A percentile compares a stretch with the other conserved stretches of the same genome.
These are phyloP conservation scores for Lindgomyces ingoldianus DNA, from an alignment of 495 filamentous ascomycete genomes.

Conservation along the genomic window DNA sequence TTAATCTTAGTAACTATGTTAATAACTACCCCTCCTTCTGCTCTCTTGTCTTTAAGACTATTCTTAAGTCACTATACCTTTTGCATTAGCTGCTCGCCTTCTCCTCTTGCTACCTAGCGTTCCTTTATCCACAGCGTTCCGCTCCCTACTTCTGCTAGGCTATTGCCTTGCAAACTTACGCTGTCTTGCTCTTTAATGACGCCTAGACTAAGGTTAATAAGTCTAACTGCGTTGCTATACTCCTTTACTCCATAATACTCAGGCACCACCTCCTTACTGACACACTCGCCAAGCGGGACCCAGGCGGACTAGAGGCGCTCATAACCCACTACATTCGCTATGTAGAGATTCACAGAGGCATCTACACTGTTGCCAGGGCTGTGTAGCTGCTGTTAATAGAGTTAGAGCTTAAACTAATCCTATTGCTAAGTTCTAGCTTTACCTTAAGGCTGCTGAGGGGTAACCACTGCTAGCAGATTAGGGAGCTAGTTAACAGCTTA, in stretches of 20 bases:
- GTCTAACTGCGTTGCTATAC: slow-evolving; percentile 43
- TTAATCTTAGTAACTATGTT: slow-evolving; percentile 36
- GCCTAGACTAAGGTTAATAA: slow-evolving; percentile 39
- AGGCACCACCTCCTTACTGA: slow-evolving; percentile 46
- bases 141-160: slow-evolving; percentile 39
- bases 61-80: slow-evolving; percentile 43
- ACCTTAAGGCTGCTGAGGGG: slow-evolving; percentile 6
- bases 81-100: slow-evolving; percentile 45
- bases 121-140: slow-evolving; percentile 33
- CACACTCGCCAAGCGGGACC: slow-evolving; percentile 36
- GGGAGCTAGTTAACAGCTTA: not conserved
- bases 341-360: slow-evolving; percentile 40
- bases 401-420: slow-evolving; percentile 38
- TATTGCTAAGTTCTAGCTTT: slow-evolving; percentile 14
- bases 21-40: slow-evolving; percentile 12
- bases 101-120: slow-evolving; percentile 43
- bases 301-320: slow-evolving; percentile 41
- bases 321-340: slow-evolving; percentile 41
- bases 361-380: slow-evolving; percentile 40
- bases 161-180: slow-evolving; percentile 43
- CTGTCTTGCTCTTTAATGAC: slow-evolving; percentile 47
- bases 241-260: slow-evolving; percentile 44
- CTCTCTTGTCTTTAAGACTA: not conserved
- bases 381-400: slow-evolving; percentile 44
- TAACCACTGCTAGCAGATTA: not conserved